These are phyloP conservation scores for Trichoderma sp. DNA, from an alignment of 2,329 filamentous ascomycete genomes.

Conservation along the genomic window DNA sequence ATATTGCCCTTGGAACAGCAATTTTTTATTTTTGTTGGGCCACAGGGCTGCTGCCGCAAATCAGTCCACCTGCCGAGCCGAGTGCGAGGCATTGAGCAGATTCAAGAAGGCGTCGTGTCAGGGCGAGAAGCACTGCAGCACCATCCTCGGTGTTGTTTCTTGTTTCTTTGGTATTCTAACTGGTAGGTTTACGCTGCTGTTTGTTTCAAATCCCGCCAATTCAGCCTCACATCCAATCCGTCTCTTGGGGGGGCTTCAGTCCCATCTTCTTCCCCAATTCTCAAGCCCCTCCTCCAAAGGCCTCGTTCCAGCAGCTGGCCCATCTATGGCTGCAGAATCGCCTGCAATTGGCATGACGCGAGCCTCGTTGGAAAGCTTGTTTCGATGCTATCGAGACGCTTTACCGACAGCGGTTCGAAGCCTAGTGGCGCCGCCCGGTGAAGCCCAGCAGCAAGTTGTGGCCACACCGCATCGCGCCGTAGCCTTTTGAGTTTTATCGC, in stretches of 20 bases:
- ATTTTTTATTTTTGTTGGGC: not conserved
- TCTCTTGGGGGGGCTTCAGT: not conserved
- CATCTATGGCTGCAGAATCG: not conserved
- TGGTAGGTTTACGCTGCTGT: not conserved
- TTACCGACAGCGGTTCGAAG: not conserved
- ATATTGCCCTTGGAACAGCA: not conserved
- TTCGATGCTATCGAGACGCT: not conserved
- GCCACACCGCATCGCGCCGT: slow-evolving; percentile 16
- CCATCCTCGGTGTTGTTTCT: not conserved
- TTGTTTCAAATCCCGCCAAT: not conserved
- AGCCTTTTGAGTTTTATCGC: slow-evolving; percentile 7
- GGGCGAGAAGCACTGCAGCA: not conserved
- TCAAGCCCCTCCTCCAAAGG: not conserved
- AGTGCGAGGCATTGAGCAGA: not conserved
- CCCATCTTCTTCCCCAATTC: not conserved
- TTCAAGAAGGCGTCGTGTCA: not conserved
- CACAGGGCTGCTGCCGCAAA: not conserved
- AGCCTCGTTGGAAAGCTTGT: not conserved
- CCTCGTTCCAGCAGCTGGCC: not conserved
- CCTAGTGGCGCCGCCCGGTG: slow-evolving; percentile 9
- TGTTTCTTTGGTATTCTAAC: not conserved
- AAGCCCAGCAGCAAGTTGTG: not conserved
- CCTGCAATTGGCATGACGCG: slow-evolving; percentile 2
- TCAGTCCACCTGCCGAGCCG: not conserved
- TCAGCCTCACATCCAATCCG: not conserved